phyloP scores from a whole-genome alignment of 495 filamentous ascomycete species.

The Tuber magnatum region DNA sequence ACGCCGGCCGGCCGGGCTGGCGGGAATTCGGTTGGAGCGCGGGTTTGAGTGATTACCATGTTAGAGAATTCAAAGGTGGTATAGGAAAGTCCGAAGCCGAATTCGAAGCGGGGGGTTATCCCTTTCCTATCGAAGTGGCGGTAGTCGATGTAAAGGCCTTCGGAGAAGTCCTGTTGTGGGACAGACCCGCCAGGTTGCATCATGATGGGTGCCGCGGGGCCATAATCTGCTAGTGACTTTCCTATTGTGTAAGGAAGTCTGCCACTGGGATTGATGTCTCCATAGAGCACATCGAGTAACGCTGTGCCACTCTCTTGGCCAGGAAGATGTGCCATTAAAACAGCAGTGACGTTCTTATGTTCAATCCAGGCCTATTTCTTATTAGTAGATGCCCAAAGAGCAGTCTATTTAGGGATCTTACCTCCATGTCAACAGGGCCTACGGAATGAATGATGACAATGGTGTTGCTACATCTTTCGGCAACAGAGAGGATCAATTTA shows the following conservation, averaged over 20 bases:
- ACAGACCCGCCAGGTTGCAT: slow-evolving; percentile 63
- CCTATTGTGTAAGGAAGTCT: slow-evolving; percentile 87
- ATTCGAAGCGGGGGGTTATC: slow-evolving; percentile 64
- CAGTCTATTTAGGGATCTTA: slow-evolving; percentile 15
- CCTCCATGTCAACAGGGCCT: slow-evolving; percentile 76
- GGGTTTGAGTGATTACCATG: slow-evolving; percentile 47
- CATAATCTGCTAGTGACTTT: slow-evolving; percentile 73
- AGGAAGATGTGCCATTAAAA: slow-evolving; percentile 80
- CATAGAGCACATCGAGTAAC: slow-evolving; percentile 75
- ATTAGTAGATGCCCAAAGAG: background rate
- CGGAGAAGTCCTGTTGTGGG: slow-evolving; percentile 77
- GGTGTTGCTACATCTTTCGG: slow-evolving; percentile 61
- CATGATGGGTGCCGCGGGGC: slow-evolving; percentile 65
- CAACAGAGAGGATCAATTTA: slow-evolving; percentile 62
- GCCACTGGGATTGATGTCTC: slow-evolving; percentile 76
- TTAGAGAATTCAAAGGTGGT: slow-evolving; percentile 68
- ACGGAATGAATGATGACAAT: slow-evolving; percentile 87
- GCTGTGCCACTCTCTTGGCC: slow-evolving; percentile 87
- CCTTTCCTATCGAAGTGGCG: slow-evolving; percentile 73
- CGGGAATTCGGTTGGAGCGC: slow-evolving; percentile 55
- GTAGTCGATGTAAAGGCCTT: slow-evolving; percentile 84
- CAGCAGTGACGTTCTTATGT: slow-evolving; percentile 66
- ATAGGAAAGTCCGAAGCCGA: slow-evolving; percentile 74
- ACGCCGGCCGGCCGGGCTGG: slow-evolving; percentile 50
- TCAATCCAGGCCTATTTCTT: slow-evolving; percentile 57